A percentile compares a stretch with the other conserved stretches of the same genome.
Evolutionary conservation across 257 asterid genomes (phyloP).

Genomic region (Hygrophila difformis): DNA sequence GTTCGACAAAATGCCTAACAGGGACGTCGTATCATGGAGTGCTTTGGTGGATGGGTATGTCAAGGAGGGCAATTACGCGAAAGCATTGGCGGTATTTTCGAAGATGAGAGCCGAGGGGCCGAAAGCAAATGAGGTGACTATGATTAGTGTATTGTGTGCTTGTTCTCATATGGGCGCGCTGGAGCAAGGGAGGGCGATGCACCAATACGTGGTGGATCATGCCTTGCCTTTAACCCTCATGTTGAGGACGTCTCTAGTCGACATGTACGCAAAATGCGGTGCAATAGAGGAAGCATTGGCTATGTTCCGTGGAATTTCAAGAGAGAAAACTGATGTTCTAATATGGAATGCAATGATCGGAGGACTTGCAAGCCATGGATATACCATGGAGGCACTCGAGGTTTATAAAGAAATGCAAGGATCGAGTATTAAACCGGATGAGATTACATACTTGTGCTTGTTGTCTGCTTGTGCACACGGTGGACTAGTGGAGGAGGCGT

Average conservation of each 20-base stretch:
- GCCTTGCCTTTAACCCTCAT: conserved; percentile 37
- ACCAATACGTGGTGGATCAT: conserved; percentile 32
- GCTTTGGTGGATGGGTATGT: conserved; percentile 73
- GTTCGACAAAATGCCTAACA: conserved; percentile 56
- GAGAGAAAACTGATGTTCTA: conserved; percentile 36
- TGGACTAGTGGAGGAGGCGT: conserved; percentile 56
- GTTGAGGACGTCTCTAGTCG: conserved; percentile 56
- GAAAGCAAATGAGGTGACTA: conserved; percentile 57
- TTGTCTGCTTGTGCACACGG: conserved; percentile 72
- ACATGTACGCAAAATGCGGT: conserved; percentile 83
- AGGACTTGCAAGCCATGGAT: conserved; percentile 80
- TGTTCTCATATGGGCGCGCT: conserved; percentile 76
- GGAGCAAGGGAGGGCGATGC: conserved; percentile 59
- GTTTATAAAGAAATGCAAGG: conserved; percentile 34
- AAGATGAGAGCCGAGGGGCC: conserved; percentile 36
- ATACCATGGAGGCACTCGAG: conserved; percentile 29
- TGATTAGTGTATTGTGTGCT: conserved; percentile 66
- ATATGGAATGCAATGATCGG: conserved; percentile 75
- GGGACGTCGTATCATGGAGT: conserved; percentile 83
- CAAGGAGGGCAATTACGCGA: conserved; percentile 36
- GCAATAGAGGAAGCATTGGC: conserved; percentile 48
- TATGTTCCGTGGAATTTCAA: conserved; percentile 36
- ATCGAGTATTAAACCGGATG: conserved; percentile 38
- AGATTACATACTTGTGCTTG: conserved; percentile 65
- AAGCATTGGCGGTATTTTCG: conserved; percentile 41